Conservation (phyloP, 1,139 yeast genomes). For the Kodamaea ohmeri region DNA sequence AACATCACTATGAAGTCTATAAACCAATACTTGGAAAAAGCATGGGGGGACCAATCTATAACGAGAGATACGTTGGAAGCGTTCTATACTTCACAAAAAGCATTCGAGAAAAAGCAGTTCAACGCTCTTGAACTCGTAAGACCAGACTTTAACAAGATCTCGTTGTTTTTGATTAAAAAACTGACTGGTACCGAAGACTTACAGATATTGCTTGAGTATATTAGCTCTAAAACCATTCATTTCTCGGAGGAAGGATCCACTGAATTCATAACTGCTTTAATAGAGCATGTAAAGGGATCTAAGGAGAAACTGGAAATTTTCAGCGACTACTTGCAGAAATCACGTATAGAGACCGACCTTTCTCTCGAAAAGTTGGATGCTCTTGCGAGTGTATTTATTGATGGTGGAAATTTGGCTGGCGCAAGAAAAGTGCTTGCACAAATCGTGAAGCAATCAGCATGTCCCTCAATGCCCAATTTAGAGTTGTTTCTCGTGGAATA, state of each 20-base stretch:
- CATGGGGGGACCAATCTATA: constrained; percentile 6
- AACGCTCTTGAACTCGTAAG: constrained; percentile 16
- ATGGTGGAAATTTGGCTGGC: constrained; percentile 19
- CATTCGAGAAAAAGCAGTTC: constrained; percentile 19
- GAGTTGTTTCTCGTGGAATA: constrained; percentile 17
- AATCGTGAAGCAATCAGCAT: constrained; percentile 17
- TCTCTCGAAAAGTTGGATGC: constrained; percentile 22
- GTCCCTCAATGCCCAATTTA: constrained; percentile 30
- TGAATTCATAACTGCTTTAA: constrained; percentile 17
- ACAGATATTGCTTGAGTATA: constrained; percentile 18
- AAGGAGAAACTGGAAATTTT: constrained; percentile 7
- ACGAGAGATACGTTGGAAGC: constrained; percentile 13
- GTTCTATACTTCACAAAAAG: constrained; percentile 21
- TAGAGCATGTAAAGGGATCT: constrained; percentile 15
- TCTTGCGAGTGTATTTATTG: constrained; percentile 25
- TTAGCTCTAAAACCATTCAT: constrained; percentile 16
- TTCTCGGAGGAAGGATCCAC: constrained; percentile 23
- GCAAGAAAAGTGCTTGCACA: constrained; percentile 21
- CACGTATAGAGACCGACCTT: background rate
- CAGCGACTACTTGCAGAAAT: constrained; percentile 7
- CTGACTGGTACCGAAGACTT: constrained; percentile 13
- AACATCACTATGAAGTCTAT: constrained; percentile 7
- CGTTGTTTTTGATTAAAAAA: constrained; percentile 20
- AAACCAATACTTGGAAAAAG: constrained; percentile 1
- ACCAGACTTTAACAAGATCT: constrained; percentile 23